These are phyloP conservation scores for Salmacisia buchloeana DNA, from an alignment of 1,284 basidiomycete genomes.

Conservation along the genomic window DNA sequence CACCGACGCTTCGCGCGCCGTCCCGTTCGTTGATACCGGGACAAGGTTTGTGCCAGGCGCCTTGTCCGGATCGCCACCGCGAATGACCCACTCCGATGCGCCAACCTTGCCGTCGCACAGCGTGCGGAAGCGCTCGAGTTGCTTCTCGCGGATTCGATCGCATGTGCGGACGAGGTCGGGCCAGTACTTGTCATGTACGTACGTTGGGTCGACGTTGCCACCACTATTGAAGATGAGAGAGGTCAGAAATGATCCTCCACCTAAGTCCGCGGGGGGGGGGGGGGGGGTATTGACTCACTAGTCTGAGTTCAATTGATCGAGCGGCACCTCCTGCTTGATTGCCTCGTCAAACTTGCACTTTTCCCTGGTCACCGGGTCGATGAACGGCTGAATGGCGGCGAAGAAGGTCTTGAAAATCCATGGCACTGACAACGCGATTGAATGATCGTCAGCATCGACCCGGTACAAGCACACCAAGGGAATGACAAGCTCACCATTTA, in stretches of 20 bases:
- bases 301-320: slow-evolving; percentile 31
- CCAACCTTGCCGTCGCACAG: slow-evolving; percentile 45
- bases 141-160: slow-evolving; percentile 56
- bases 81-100: slow-evolving; percentile 49
- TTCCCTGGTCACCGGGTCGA: slow-evolving; percentile 51
- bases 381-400: slow-evolving; percentile 50
- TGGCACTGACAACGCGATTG: slow-evolving; percentile 21
- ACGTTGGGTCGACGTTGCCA: slow-evolving; percentile 53
- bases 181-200: slow-evolving; percentile 71
- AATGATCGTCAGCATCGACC: not conserved
- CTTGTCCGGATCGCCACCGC: slow-evolving; percentile 34
- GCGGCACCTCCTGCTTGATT: slow-evolving; percentile 39
- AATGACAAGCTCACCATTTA: slow-evolving; percentile 31
- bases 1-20: not conserved
- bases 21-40: not conserved
- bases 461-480: not conserved
- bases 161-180: slow-evolving; percentile 60
- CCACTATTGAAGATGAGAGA: slow-evolving; percentile 13
- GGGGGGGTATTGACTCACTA: slow-evolving; percentile 15
- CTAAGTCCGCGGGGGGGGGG: no score
- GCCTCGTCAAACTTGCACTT: slow-evolving; percentile 47
- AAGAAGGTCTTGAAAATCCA: slow-evolving; percentile 39
- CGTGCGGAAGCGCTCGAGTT: slow-evolving; percentile 57
- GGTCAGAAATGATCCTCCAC: not conserved
- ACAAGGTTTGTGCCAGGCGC: not conserved